phyloP scores from a whole-genome alignment of 768 basidiomycete species.

The Serendipita sp. region DNA sequence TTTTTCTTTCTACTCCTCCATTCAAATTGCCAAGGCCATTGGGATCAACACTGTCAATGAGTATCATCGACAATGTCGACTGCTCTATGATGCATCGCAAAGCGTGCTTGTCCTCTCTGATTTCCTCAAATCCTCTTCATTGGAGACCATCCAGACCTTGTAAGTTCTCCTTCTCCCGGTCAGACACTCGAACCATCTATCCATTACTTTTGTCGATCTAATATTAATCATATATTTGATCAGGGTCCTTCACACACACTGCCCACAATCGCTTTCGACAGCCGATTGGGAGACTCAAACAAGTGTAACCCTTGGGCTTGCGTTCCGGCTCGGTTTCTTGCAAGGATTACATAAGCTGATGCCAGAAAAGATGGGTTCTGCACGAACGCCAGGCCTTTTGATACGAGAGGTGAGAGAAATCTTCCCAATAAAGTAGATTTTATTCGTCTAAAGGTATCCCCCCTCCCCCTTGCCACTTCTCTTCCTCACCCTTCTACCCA shows the following conservation, averaged over 20 bases:
- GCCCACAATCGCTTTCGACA: not conserved
- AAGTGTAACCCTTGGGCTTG: not conserved
- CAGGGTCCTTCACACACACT: not conserved
- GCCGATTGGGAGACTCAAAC: not conserved
- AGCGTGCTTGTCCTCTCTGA: not conserved
- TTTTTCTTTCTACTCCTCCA: too few species aligned
- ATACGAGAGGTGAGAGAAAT: not conserved
- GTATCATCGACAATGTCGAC: not conserved
- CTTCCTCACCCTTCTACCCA: too few species aligned
- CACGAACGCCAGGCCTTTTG: not conserved
- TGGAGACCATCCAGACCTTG: constrained; percentile 1
- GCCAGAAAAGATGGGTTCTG: not conserved
- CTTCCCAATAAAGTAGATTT: too few species aligned
- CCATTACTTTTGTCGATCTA: too few species aligned
- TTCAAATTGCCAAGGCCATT: not conserved
- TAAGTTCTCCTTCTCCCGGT: not conserved
- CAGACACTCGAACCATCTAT: not conserved
- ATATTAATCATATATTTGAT: too few species aligned
- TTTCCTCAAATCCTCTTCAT: not conserved
- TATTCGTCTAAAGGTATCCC: too few species aligned
- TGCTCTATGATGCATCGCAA: not conserved
- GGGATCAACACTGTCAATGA: not conserved
- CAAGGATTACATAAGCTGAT: not conserved
- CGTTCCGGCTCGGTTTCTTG: not conserved
- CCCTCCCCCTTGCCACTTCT: too few species aligned